Evolutionary conservation across 805 yeast genomes (phyloP), one percentile per base, ranked within the genome.

Genomic region (Lachancea kluyveri): DNA sequence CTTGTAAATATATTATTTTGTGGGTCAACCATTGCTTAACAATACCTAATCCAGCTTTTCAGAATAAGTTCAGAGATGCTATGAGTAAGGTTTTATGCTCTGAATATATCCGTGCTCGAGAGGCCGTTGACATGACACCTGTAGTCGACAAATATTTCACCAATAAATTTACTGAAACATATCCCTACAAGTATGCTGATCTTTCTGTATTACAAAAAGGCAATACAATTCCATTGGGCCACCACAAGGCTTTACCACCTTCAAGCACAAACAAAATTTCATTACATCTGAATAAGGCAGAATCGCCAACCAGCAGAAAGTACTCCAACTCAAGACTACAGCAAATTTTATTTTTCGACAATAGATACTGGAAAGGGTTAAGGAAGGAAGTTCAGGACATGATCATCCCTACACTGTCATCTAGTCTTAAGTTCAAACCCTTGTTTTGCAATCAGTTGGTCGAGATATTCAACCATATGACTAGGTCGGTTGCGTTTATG

Each of bases 331-430:
- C 83, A 10, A 64, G 84, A 43, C 47, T 81, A 8, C 87, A 80
- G 48, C 65, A 62, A 43, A 45, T 82, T 14, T 54, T 79, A 21
- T 67, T 64, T 37, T 70, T 79, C 36, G 83, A 81, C 39, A 64
- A 72, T 22, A 63, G 92, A 41, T 68, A 69, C 20, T 64, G 76
- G 59, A 76, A 77, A 36, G 42, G 45, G 4, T 45, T 70, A 6
- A 66, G 92, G 48, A 65, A 62, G 26, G 50, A 52, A 6, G 33
- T 82, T 11, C 68, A 71, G 28, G 59, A 65, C 17, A 49, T 74
- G 1, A 41, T 80, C 3, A 59, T 79, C 7, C 77, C 86, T 1
- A 64, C 75, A 0, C 51, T 80, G 17, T 63, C 82, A 2, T 64
- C 77, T 0, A 73, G 75, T 26, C 40, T 65, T 3, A 47, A 51